Base-by-base conservation (phyloP, 2,329 filamentous ascomycete genomes). In the Fusarium longipes region DNA sequence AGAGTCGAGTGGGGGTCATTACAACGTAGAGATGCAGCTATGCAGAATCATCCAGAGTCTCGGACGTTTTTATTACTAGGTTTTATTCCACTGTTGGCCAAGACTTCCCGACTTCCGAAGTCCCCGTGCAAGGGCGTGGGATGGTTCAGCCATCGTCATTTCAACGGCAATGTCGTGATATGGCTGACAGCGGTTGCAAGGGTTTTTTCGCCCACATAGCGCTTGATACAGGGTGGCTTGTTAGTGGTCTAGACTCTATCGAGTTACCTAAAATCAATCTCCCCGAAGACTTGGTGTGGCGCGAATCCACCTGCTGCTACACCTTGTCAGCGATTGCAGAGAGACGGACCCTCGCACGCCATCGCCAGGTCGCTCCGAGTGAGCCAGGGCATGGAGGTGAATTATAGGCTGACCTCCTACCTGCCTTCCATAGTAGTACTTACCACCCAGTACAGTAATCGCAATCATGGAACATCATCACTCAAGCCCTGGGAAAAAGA, bases 351-450 rank as follows among this genome's bases (percentile, higher is more conserved):
- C 70, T 73, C 72, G 72, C 72, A 74, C 72, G 72, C 70, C 64
- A 74, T 74, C 72, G 72, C 67, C 55, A 65, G 71, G 70, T 74
- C 71, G 71, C 70, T 74, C 70, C 70, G 70, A 48, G 66, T 74
- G 63, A 71, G 61, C 67, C 32, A 71, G 70, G 60, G 51, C 29
- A 47, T 45, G 55, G 44, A 32, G 57, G 47, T 39, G 38, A 29
- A 51, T 33, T 14, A 38, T 30, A 40, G 50, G 17, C 22, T 57
- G 32, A 8, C 38, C 17, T 20, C 38, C 22, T 27, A 24, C 39
- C 17, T 42, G 24, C n/a, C 39, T 42, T 25, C 39, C 11, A 20
- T 33, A 24, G n/a, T n/a, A n/a, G n/a, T n/a, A n/a, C n/a, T n/a
- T n/a, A n/a, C n/a, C n/a, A n/a, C n/a, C n/a, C n/a, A n/a, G 39